These are phyloP conservation scores for Brassica rapa DNA, from an alignment of 345 rosid genomes.

Conservation along the genomic window DNA sequence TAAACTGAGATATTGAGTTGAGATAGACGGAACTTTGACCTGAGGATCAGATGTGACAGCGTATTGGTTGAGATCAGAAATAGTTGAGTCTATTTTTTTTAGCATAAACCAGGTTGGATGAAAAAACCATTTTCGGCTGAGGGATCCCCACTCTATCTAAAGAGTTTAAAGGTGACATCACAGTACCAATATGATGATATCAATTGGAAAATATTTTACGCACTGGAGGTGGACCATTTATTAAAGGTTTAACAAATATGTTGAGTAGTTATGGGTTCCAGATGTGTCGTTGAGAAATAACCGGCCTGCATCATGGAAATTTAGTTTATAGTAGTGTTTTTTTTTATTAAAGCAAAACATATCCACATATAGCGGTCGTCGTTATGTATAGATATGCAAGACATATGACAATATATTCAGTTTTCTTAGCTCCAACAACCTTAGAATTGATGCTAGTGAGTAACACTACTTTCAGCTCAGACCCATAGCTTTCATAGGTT, in stretches of 20 bases:
- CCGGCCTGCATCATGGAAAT: not conserved
- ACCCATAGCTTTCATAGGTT: constrained; percentile 42
- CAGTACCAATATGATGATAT: not conserved
- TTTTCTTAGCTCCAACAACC: not conserved
- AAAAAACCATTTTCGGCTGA: too few species aligned
- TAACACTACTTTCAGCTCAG: not conserved
- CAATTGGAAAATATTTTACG: not conserved
- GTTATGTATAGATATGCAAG: not conserved
- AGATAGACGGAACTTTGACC: too few species aligned
- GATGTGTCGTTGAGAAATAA: not conserved
- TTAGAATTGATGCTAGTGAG: not conserved
- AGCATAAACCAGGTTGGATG: too few species aligned
- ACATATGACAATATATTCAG: not conserved
- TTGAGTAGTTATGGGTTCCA: not conserved
- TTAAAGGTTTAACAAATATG: too few species aligned
- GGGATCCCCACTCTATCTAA: too few species aligned
- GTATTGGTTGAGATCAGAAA: too few species aligned
- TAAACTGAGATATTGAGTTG: too few species aligned
- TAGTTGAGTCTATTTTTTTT: too few species aligned
- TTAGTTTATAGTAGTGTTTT: too few species aligned
- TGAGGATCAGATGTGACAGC: too few species aligned
- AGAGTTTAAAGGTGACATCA: not conserved
- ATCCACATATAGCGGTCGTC: not conserved
- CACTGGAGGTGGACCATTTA: too few species aligned
- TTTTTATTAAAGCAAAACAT: too few species aligned